A percentile compares a stretch with the other conserved stretches of the same genome.
These are phyloP conservation scores for Diaporthe ilicicola DNA, from an alignment of 2,329 filamentous ascomycete species.

Conservation along the genomic window DNA sequence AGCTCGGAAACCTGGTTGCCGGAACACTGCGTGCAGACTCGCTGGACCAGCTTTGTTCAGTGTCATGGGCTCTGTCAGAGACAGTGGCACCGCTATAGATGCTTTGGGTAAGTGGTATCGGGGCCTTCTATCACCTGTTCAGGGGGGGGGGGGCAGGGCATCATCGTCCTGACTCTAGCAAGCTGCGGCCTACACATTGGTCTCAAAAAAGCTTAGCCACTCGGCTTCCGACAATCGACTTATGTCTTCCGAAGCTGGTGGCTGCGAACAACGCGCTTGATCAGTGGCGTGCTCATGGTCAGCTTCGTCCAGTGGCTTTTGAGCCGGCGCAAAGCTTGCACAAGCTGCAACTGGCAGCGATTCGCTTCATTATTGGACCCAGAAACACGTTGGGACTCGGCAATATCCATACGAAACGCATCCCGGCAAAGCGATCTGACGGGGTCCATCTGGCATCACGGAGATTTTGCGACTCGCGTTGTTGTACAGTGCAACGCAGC, in stretches of 20 bases:
- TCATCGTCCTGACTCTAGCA: not conserved
- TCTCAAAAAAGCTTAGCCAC: conserved; percentile 1
- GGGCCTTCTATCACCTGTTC: not conserved
- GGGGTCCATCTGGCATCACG: conserved; percentile 31
- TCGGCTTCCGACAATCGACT: not conserved
- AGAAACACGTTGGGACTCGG: conserved; percentile 4
- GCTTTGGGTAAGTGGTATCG: conserved; percentile 5
- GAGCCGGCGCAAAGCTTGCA: not conserved
- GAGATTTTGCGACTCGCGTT: conserved; percentile 32
- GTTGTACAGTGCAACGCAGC: conserved; percentile 30
- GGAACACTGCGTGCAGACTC: conserved; percentile 11
- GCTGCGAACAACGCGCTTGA: not conserved
- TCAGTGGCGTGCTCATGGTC: not conserved
- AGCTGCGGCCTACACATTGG: not conserved
- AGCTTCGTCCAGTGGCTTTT: not conserved
- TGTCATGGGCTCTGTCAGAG: not conserved
- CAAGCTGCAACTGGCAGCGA: not conserved
- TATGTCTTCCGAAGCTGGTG: not conserved
- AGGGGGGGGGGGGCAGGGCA: no score
- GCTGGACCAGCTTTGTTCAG: not conserved
- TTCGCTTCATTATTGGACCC: not conserved
- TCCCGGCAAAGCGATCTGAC: conserved; percentile 28
- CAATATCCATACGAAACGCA: conserved; percentile 20
- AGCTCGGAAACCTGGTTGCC: conserved; percentile 14
- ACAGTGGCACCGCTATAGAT: not conserved